Evolutionary conservation across 2,329 filamentous ascomycete species (phyloP).

Genomic region (Pseudogymnoascus pannorum): DNA sequence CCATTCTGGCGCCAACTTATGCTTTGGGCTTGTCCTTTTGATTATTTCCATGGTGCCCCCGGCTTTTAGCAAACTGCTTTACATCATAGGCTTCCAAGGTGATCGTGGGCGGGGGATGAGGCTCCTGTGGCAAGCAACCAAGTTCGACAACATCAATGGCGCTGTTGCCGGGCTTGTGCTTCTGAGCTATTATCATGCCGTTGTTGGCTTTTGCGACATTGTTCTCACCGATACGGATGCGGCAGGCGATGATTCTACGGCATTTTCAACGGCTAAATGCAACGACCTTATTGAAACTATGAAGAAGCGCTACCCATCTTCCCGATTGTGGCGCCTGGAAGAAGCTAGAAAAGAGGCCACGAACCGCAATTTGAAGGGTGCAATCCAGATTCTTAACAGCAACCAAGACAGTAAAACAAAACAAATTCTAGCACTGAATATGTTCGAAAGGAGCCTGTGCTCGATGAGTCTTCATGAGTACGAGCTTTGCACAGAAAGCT

Average conservation of each 20-base stretch:
- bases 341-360: slow-evolving; percentile 71
- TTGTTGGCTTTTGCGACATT: slow-evolving; percentile 84
- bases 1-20: slow-evolving; percentile 81
- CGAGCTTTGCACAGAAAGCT: slow-evolving; percentile 63
- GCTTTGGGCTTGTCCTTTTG: slow-evolving; percentile 78
- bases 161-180: slow-evolving; percentile 77
- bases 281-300: slow-evolving; percentile 62
- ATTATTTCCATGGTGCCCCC: slow-evolving; percentile 92
- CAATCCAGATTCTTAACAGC: slow-evolving; percentile 56
- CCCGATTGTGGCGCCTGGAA: slow-evolving; percentile 79
- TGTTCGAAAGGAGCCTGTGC: slow-evolving; percentile 76
- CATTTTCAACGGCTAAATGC: slow-evolving; percentile 66
- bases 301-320: slow-evolving; percentile 71
- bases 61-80: slow-evolving; percentile 77
- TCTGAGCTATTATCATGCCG: slow-evolving; percentile 80
- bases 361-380: slow-evolving; percentile 57
- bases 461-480: slow-evolving; percentile 76
- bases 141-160: slow-evolving; percentile 84
- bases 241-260: slow-evolving; percentile 48
- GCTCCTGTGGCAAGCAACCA: slow-evolving; percentile 86
- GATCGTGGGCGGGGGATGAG: slow-evolving; percentile 74
- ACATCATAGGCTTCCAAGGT: slow-evolving; percentile 84
- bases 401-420: slow-evolving; percentile 66
- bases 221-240: slow-evolving; percentile 56
- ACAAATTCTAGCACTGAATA: slow-evolving; percentile 77